These are phyloP conservation scores for Cercospora sesami DNA, from an alignment of 2,329 filamentous ascomycete species.

Conservation along the genomic window DNA sequence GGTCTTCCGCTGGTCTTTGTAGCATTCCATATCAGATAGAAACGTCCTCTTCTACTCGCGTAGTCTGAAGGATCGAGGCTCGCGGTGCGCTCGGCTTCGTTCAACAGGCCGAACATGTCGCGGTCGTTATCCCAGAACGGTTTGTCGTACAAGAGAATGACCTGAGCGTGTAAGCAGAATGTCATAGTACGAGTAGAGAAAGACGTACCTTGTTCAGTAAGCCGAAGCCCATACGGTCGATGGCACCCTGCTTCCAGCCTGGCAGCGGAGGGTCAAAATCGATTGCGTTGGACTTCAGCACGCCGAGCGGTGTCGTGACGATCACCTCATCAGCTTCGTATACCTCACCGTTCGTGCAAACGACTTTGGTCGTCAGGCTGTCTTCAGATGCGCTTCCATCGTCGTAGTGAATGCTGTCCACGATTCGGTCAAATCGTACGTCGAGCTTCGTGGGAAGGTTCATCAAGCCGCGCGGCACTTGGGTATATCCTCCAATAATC, in stretches of 20 bases:
- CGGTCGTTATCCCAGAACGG: slow-evolving; percentile 87
- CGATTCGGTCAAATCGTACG: slow-evolving; percentile 70
- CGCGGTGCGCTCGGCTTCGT: slow-evolving; percentile 66
- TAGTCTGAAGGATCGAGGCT: slow-evolving; percentile 82
- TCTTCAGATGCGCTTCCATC: slow-evolving; percentile 32
- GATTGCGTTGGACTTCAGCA: slow-evolving; percentile 79
- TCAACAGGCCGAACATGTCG: slow-evolving; percentile 91
- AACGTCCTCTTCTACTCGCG: slow-evolving; percentile 74
- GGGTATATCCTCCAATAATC: slow-evolving; percentile 90
- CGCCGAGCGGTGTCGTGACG: slow-evolving; percentile 84
- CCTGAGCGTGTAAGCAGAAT: slow-evolving; percentile 36
- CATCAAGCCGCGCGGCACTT: slow-evolving; percentile 83
- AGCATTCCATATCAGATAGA: slow-evolving; percentile 98
- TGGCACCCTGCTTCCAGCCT: slow-evolving; percentile 76
- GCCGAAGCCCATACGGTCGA: slow-evolving; percentile 84
- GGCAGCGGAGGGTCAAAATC: slow-evolving; percentile 91
- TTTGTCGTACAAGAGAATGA: slow-evolving; percentile 83
- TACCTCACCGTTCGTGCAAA: slow-evolving; percentile 73
- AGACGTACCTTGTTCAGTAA: slow-evolving; percentile 76
- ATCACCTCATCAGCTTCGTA: slow-evolving; percentile 90
- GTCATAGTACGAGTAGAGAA: not conserved
- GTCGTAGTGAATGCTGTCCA: slow-evolving; percentile 69
- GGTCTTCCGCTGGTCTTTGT: slow-evolving; percentile 83
- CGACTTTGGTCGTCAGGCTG: slow-evolving; percentile 58
- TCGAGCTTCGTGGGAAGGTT: slow-evolving; percentile 74